These are phyloP conservation scores for Pholiota adiposa DNA, from an alignment of 1,284 basidiomycete species.

Conservation along the genomic window DNA sequence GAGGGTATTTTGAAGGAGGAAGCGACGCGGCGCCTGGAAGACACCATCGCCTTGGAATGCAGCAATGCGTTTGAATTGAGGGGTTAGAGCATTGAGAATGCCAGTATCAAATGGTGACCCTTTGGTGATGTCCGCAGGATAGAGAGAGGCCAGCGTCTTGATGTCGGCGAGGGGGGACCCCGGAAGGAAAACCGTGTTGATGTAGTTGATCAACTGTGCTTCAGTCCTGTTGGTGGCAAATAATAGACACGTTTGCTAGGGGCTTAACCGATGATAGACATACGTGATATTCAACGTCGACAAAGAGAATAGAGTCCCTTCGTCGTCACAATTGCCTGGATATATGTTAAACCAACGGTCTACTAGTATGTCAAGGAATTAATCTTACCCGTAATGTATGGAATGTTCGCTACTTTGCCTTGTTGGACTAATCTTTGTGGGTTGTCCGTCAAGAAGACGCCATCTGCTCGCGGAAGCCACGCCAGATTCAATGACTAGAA, in stretches of 20 bases:
- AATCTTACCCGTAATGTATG: constrained; percentile 34
- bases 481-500: constrained; percentile 38
- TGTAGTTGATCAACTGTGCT: constrained; percentile 17
- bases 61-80: constrained; percentile 54
- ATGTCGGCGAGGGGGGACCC: constrained; percentile 15
- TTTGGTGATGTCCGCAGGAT: constrained; percentile 20
- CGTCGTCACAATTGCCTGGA: constrained; percentile 50
- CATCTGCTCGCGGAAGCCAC: constrained; percentile 55
- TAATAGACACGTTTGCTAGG: too few species aligned
- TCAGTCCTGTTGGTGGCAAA: constrained; percentile 22
- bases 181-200: constrained; percentile 21
- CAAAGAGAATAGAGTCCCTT: constrained; percentile 53
- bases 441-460: constrained; percentile 46
- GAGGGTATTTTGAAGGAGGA: constrained; percentile 39
- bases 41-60: constrained; percentile 51
- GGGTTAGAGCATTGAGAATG: constrained; percentile 32
- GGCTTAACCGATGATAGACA: neutral
- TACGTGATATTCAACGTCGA: constrained; percentile 45
- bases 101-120: constrained; percentile 29
- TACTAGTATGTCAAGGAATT: neutral
- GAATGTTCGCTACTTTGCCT: constrained; percentile 46
- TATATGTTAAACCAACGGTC: neutral
- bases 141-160: constrained; percentile 15
- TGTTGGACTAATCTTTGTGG: constrained; percentile 42
- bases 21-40: constrained; percentile 55